A percentile compares a stretch with the other conserved stretches of the same genome.
Conservation (phyloP, 2,329 filamentous ascomycete genomes). For the Trichoderma koningii region DNA sequence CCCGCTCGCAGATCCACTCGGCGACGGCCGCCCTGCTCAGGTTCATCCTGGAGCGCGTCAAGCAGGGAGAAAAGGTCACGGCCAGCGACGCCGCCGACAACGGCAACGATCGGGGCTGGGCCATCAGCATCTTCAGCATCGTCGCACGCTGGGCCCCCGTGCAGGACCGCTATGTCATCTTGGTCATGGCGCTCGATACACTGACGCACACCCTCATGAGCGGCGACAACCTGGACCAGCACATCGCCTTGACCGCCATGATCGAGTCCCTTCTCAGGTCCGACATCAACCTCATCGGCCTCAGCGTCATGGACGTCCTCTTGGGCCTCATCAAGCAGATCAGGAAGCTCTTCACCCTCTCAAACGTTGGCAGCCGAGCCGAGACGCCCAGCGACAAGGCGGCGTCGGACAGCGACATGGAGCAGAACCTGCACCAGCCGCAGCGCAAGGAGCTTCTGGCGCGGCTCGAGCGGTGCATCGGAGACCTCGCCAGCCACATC, state of each 20-base stretch:
- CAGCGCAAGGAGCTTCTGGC: slow-evolving; percentile 67
- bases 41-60: slow-evolving; percentile 67
- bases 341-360: slow-evolving; percentile 71
- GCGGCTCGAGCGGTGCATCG: slow-evolving; percentile 78
- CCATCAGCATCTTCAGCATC: slow-evolving; percentile 76
- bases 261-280: slow-evolving; percentile 82
- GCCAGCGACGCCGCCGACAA: slow-evolving; percentile 49
- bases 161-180: slow-evolving; percentile 88
- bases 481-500: slow-evolving; percentile 88
- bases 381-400: slow-evolving; percentile 41
- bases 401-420: slow-evolving; percentile 38
- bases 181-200: slow-evolving; percentile 78
- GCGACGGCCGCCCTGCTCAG: slow-evolving; percentile 73
- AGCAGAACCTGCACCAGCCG: slow-evolving; percentile 37
- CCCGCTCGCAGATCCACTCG: slow-evolving; percentile 75
- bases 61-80: slow-evolving; percentile 50
- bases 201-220: slow-evolving; percentile 68
- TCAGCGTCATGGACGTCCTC: slow-evolving; percentile 94
- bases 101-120: slow-evolving; percentile 65
- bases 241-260: slow-evolving; percentile 74
- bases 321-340: slow-evolving; percentile 83
- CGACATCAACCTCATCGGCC: slow-evolving; percentile 87
- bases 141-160: slow-evolving; percentile 87
- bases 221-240: slow-evolving; percentile 71
- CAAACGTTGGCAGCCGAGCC: slow-evolving; percentile 41